Evolutionary conservation across 208 protist genomes (phyloP), one percentile per base, ranked within the genome.

Genomic region (Trypanosoma scelopori): DNA sequence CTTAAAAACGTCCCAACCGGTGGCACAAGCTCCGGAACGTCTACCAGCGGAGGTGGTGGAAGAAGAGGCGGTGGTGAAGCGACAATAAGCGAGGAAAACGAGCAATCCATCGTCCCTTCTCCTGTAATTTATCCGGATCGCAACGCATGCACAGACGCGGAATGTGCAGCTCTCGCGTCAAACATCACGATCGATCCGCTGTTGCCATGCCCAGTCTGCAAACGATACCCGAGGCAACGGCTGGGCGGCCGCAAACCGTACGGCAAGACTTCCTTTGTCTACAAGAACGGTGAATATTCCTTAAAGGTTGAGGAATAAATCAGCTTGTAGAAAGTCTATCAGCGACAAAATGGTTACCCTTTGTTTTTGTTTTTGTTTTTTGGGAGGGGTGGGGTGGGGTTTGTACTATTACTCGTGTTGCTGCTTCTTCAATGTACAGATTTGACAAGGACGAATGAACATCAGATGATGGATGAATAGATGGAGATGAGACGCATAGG

Each of bases 201-300:
- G 27, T 42, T 49, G 1, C 64, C 55, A 0, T 92, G 86, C 47
- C 86, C 86, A 48, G 32, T 88, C 56, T 92, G 86, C 57, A 73
- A 87, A 46, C 74, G 82, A 9, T 35, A 74, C 15, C 73, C 82
- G 0, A 75, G 71, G 47, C 61, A 72, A 58, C 49, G 62, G 45
- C 62, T 80, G 20, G 25, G 75, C 82, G 47, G 58, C 61, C n/a
- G 52, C 51, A 25, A 61, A 13, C 88, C 85, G n/a, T 94, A 94
- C 67, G 63, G 59, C 0, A 30, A 73, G 25, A 94, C 85, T n/a
- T 60, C 69, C 3, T 94, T 83, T 60, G 69, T 75, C n/a, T 94
- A 84, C 73, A 72, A 51, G 22, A 55, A 73, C 4, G 81, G 82
- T 6, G 72, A 52, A 27, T 90, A 85, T 53, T 52, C 13, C 20